Percentiles rank a stretch among this genome's conserved stretches.
These are phyloP conservation scores for Tetradesmus obliquus DNA, from an alignment of 139 green algal species.

Conservation along the genomic window DNA sequence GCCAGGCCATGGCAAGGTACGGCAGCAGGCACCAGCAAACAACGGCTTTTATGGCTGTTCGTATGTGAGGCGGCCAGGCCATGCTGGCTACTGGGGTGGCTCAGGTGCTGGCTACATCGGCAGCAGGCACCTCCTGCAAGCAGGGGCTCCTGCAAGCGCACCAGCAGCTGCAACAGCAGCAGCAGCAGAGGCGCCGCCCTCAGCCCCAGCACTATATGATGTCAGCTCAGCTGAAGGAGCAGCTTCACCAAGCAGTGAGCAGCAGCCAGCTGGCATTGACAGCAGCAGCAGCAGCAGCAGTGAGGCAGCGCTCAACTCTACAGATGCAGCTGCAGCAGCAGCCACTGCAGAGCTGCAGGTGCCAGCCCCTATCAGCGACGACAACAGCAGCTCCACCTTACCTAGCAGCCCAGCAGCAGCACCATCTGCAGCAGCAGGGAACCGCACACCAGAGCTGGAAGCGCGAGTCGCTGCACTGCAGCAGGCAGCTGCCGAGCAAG, in stretches of 20 bases:
- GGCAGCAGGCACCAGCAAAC: not conserved
- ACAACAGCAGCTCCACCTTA: not conserved
- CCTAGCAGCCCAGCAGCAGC: conserved; percentile 3
- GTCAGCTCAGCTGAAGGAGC: not conserved
- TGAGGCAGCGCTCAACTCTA: not conserved
- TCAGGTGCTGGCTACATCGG: conserved; percentile 3
- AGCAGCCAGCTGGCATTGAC: not conserved
- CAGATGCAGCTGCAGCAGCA: not conserved
- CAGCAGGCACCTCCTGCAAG: not conserved
- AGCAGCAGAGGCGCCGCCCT: not conserved
- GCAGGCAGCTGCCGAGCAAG: not conserved
- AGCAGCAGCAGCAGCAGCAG: conserved; percentile 14
- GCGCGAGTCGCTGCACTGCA: not conserved
- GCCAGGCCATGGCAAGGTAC: conserved; percentile 27
- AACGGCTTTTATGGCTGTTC: conserved; percentile 10
- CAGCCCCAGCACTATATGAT: not conserved
- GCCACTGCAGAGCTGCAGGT: not conserved
- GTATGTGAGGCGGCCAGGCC: not conserved
- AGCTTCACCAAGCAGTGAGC: not conserved
- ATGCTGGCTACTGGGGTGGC: not conserved
- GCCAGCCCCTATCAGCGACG: not conserved
- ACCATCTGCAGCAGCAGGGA: not conserved
- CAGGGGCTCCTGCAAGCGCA: not conserved
- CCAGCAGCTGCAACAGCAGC: not conserved
- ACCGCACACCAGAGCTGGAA: not conserved